Conservation (phyloP, 2,329 filamentous ascomycete species). For the Cordyceps cateniannulata region DNA sequence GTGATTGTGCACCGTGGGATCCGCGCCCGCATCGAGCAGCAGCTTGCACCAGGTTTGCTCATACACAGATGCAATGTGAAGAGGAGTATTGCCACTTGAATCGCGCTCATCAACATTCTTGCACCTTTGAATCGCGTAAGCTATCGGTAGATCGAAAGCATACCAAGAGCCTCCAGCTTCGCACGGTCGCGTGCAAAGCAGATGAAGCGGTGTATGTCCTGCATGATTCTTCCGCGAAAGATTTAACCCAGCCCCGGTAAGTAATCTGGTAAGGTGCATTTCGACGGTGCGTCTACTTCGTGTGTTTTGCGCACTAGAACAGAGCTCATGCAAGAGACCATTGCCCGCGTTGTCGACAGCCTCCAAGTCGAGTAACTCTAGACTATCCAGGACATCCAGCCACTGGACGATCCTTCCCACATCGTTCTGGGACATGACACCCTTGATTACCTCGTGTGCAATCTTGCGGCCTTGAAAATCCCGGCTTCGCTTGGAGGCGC, state of each 20-base stretch:
- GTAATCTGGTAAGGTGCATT: neutral
- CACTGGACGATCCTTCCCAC: neutral
- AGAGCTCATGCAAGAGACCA: neutral
- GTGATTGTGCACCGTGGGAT: constrained; percentile 23
- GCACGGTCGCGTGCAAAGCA: neutral
- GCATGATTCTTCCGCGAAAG: neutral
- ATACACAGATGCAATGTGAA: neutral
- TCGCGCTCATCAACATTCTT: neutral
- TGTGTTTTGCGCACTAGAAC: neutral
- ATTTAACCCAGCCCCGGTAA: neutral
- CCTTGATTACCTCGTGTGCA: neutral
- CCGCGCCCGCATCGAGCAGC: constrained; percentile 31
- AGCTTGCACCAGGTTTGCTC: constrained; percentile 7
- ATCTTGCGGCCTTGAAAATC: neutral
- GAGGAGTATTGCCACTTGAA: neutral
- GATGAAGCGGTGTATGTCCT: constrained; percentile 1
- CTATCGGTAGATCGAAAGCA: neutral
- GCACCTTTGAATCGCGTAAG: neutral
- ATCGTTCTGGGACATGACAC: neutral
- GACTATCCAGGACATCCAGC: neutral
- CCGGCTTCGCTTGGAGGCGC: neutral
- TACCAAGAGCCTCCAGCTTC: neutral
- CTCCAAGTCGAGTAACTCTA: neutral
- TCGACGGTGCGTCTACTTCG: neutral
- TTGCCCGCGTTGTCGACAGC: constrained; percentile 5